These are phyloP conservation scores for Lentinula sp. DNA, from an alignment of 768 basidiomycete species.

Conservation along the genomic window DNA sequence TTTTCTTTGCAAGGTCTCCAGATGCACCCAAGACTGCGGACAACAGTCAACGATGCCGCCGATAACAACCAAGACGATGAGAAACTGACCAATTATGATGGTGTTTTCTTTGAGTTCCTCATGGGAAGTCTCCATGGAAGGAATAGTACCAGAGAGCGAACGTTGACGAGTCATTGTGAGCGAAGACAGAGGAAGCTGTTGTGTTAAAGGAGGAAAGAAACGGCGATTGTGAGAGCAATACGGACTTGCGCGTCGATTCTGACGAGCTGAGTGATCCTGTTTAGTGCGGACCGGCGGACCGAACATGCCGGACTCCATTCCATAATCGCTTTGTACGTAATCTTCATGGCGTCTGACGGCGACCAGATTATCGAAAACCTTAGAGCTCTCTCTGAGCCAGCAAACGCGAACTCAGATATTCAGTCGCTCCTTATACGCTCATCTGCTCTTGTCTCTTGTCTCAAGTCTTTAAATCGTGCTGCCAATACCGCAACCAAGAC, in stretches of 20 bases:
- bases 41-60: slow-evolving; percentile 9
- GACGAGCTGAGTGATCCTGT: slow-evolving; percentile 6
- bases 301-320: background rate
- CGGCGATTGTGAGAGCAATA: slow-evolving; percentile 9
- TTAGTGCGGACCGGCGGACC: slow-evolving; percentile 3
- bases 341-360: slow-evolving; percentile 8
- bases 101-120: slow-evolving; percentile 83
- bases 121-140: slow-evolving; percentile 69
- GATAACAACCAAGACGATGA: slow-evolving; percentile 10
- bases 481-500: slow-evolving; percentile 66
- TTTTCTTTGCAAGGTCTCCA: slow-evolving; percentile 98
- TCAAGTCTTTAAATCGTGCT: slow-evolving; percentile 73
- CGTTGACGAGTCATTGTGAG: slow-evolving; percentile 40
- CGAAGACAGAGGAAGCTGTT: slow-evolving; percentile 13
- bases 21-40: slow-evolving; percentile 85
- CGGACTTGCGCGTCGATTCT: background rate
- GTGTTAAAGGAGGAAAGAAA: slow-evolving; percentile 2
- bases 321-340: background rate
- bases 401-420: slow-evolving; percentile 37
- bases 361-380: slow-evolving; percentile 57
- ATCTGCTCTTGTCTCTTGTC: slow-evolving; percentile 69
- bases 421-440: slow-evolving; percentile 57
- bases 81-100: slow-evolving; percentile 72
- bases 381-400: slow-evolving; percentile 52
- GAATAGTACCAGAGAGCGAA: slow-evolving; percentile 75